Evolutionary conservation across 495 filamentous ascomycete genomes (phyloP), one percentile per base, ranked within the genome.

Genomic region (Neurospora sp.): DNA sequence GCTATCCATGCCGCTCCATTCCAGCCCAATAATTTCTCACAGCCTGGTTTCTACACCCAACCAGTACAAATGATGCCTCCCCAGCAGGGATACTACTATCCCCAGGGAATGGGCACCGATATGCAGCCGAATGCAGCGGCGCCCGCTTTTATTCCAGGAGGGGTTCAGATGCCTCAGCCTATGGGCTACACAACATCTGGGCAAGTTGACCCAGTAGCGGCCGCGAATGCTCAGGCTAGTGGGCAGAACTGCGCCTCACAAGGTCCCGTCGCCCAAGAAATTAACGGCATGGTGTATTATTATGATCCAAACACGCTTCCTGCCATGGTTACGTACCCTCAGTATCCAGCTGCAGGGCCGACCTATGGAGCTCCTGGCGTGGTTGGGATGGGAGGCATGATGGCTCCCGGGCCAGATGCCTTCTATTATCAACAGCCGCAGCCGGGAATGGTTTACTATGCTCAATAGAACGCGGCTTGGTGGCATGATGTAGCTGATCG

Each of bases 261-360:
- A 9, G 91, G 89, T 75, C 91, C 93, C 37, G 92, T 98, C 69
- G 93, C 94, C 3, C 94, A 97, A 78, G 96, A 98, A 83, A 88
- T 90, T 75, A 94, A 95, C 75, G 96, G 96, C 69, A 98, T 94
- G 85, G 94, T 97, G 5, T 98, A 97, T 81, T 99, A 97, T 80
- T 94, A 94, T 73, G 91, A 97, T 77, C 86, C 92, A 39, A 86
- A 90, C 11, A 92, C 96, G 80, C 83, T 93, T 72, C 86, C 86
- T 54, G 78, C 87, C 10, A 86, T 89, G 73, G 81, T 86, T 38
- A 80, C 79, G 2, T 87, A 86, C 72, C 84, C 81, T 21, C 75
- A 87, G 5, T 89, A 87, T 72, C 82, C 84, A 28, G 76, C 85
- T 39, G 75, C 85, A 36, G 90, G 90, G 3, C 54, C 54, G 69